Evolutionary conservation across 768 basidiomycete genomes (phyloP), one percentile per base, ranked within the genome.

Genomic region (Boletus sp.): DNA sequence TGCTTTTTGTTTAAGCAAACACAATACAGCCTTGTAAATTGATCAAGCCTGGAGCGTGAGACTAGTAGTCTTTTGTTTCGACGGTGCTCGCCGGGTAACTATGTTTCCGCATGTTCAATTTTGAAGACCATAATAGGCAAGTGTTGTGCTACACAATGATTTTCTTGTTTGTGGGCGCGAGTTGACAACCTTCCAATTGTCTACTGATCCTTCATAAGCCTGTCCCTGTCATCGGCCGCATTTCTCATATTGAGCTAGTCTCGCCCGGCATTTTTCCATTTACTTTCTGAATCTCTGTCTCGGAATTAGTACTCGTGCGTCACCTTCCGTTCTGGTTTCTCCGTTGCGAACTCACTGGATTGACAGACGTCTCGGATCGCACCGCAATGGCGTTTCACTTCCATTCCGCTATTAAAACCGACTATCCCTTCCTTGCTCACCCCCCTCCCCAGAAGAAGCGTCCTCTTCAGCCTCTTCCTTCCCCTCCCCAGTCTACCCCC

Each of bases 391-490:
- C 58, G 11, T 14, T 33, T 15, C 55, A 50, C 18, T 18, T 30
- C 15, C 39, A 50, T 46, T 45, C 64, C 8, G 29, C 56, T 52
- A 50, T 62, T 54, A 67, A 59, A 59, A 49, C 55, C 10, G 50
- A 64, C 7, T 79, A 78, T 57, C 53, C 78, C n/a, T 80, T 80
- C 62, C 77, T 80, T 2, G 73, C 78, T 10, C 67, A 72, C 45
- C 80, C 77, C 12, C 71, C 71, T 44, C 71, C 72, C 7, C 71
- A 67, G 52, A 78, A 78, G 63, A 71, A 68, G 61, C 71, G 70
- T 7, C 68, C 75, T 20, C 47, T 62, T 12, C 66, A 57, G 32
- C 73, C 74, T 15, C 74, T 71, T 12, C 73, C 75, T 30, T 32
- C 62, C 17, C 41, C 48, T 9, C 1, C 2, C 36, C 20, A 48